phyloP scores from a whole-genome alignment of 352 stramenopile genomes.

The Globisporangium carolinianum region DNA sequence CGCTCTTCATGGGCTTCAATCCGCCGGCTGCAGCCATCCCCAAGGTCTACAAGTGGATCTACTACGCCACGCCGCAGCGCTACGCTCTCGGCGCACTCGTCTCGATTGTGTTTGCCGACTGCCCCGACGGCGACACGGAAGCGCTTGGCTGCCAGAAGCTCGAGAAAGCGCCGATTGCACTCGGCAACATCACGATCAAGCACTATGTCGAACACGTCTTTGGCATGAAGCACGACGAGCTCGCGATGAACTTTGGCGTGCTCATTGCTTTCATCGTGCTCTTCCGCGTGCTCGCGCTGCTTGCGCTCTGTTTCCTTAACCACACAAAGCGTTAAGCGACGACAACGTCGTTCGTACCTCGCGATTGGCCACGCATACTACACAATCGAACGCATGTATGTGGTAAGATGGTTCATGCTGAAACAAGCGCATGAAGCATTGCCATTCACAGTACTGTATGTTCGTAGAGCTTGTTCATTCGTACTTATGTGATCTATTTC shows the following conservation, averaged over 20 bases:
- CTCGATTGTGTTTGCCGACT: constrained; percentile 36
- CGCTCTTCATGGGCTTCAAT: constrained; percentile 34
- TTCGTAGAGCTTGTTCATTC: too few relatives aligned
- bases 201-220: constrained; percentile 29
- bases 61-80: constrained; percentile 23
- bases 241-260: constrained; percentile 16
- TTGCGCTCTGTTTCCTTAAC: constrained; percentile 44
- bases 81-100: constrained; percentile 34
- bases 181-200: constrained; percentile 24
- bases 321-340: constrained; percentile 3
- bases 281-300: constrained; percentile 29
- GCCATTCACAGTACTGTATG: too few relatives aligned
- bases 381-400: too few relatives aligned
- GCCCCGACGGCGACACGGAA: constrained; percentile 23
- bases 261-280: constrained; percentile 30
- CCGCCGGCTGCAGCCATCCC: constrained; percentile 29
- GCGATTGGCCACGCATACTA: too few relatives aligned
- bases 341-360: too few relatives aligned
- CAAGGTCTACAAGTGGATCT: constrained; percentile 38
- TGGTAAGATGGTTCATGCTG: too few relatives aligned
- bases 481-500: too few relatives aligned
- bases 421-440: too few relatives aligned
- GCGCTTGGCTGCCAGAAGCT: constrained; percentile 13
- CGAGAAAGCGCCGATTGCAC: constrained; percentile 11
- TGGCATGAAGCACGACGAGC: constrained; percentile 20